A percentile compares a stretch with the other conserved stretches of the same genome.
phyloP scores from a whole-genome alignment of 768 basidiomycete species.

The Russula ochroleuca region DNA sequence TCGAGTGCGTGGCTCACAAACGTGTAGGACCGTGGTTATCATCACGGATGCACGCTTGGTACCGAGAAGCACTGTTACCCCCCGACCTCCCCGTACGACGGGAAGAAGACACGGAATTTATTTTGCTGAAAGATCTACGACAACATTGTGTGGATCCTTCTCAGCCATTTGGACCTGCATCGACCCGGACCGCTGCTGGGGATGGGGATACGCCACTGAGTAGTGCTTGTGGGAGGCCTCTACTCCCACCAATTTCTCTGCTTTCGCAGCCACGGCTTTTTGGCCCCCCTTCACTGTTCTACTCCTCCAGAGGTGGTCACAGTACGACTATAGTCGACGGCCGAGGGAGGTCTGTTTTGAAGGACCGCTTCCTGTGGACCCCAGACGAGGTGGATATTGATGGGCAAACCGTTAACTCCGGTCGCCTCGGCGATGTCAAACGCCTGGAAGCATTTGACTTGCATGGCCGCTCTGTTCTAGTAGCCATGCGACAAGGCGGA shows the following conservation, averaged over 20 bases:
- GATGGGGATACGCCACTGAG: slow-evolving; percentile 34
- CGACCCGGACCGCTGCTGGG: slow-evolving; percentile 33
- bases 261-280: slow-evolving; percentile 76
- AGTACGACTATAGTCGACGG: slow-evolving; percentile 85
- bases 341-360: slow-evolving; percentile 79
- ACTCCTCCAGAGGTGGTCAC: slow-evolving; percentile 83
- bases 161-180: slow-evolving; percentile 59
- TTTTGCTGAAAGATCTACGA: slow-evolving; percentile 66
- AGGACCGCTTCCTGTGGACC: slow-evolving; percentile 78
- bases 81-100: slow-evolving; percentile 76
- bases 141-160: slow-evolving; percentile 78
- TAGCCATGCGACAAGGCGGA: slow-evolving; percentile 84
- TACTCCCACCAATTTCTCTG: slow-evolving; percentile 70
- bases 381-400: slow-evolving; percentile 50
- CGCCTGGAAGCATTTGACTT: slow-evolving; percentile 81
- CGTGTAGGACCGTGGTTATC: slow-evolving; percentile 77
- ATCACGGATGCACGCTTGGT: slow-evolving; percentile 87
- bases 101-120: slow-evolving; percentile 67
- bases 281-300: slow-evolving; percentile 83
- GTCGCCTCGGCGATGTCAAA: slow-evolving; percentile 76
- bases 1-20: neutral
- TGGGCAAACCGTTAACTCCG: slow-evolving; percentile 33
- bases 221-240: slow-evolving; percentile 46
- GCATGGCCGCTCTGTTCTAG: slow-evolving; percentile 66
- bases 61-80: slow-evolving; percentile 77